A percentile compares a stretch with the other conserved stretches of the same genome.
These are phyloP conservation scores for Cutaneotrichosporon sp. DNA, from an alignment of 1,284 basidiomycete genomes.

Conservation along the genomic window DNA sequence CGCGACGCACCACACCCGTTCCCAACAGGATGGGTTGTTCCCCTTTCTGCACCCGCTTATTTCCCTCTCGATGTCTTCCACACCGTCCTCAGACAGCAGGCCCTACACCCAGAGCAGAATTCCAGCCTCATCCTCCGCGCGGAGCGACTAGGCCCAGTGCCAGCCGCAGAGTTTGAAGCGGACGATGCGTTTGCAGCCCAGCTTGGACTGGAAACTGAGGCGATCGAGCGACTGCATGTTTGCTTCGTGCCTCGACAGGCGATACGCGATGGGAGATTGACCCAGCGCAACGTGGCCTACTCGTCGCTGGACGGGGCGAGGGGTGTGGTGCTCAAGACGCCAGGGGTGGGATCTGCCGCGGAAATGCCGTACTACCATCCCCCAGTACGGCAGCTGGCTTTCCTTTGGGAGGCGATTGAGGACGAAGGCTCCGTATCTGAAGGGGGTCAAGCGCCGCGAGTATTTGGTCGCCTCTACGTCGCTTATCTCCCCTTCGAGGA, in stretches of 20 bases:
- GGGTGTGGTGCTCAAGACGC: conserved; percentile 36
- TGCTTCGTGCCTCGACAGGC: conserved; percentile 43
- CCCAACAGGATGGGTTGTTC: conserved; percentile 20
- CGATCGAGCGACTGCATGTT: conserved; percentile 14
- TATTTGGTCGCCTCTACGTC: conserved; percentile 23
- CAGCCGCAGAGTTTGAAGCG: neutral
- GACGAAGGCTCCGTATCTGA: neutral
- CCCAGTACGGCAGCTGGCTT: conserved; percentile 37
- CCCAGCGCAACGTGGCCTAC: conserved; percentile 23
- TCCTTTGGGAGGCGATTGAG: conserved; percentile 25
- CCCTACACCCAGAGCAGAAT: conserved; percentile 46
- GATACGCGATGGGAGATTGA: conserved; percentile 34
- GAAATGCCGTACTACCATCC: conserved; percentile 48
- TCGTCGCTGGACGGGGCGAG: conserved; percentile 4
- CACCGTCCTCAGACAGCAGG: conserved; percentile 30
- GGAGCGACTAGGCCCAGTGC: conserved; percentile 25
- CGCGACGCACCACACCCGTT: conserved; percentile 1
- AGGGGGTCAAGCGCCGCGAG: neutral
- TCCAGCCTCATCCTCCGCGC: conserved; percentile 43
- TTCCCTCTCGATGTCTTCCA: conserved; percentile 35
- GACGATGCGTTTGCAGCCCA: conserved; percentile 6
- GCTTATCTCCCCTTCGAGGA: conserved; percentile 32
- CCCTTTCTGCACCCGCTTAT: conserved; percentile 28
- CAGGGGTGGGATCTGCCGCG: conserved; percentile 24
- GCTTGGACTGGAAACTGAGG: neutral